Conservation (phyloP, 164 flowering plant species). For the Protea cynaroides region DNA sequence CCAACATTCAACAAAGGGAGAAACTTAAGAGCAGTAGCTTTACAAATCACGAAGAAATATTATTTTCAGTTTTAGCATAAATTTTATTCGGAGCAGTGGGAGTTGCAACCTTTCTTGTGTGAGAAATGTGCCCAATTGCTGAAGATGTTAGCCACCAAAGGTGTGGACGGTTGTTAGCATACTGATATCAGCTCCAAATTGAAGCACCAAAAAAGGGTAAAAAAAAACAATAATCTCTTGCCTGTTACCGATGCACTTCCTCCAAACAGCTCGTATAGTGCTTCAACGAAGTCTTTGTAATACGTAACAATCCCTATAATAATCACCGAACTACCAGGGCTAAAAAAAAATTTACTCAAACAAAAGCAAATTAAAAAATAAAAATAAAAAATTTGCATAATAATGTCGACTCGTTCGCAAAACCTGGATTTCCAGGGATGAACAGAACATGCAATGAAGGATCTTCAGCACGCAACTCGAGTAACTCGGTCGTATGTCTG, state of each 20-base stretch:
- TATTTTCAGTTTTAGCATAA: background rate
- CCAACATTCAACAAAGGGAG: background rate
- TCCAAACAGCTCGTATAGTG: conserved; percentile 50
- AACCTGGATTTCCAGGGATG: conserved; percentile 93
- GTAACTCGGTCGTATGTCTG: conserved; percentile 60
- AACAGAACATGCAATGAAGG: conserved; percentile 58
- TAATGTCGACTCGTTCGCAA: background rate
- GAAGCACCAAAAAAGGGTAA: background rate
- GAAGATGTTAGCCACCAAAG: conserved; percentile 16
- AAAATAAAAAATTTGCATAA: background rate
- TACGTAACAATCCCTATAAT: conserved; percentile 47
- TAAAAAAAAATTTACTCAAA: background rate
- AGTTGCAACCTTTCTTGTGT: conserved; percentile 57
- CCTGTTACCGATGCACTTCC: conserved; percentile 73
- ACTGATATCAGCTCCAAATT: background rate
- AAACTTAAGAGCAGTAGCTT: background rate
- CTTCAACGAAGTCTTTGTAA: conserved; percentile 66
- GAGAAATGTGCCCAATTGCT: conserved; percentile 72
- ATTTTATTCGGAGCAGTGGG: background rate
- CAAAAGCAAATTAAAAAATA: background rate
- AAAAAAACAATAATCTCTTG: conserved; percentile 17
- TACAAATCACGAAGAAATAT: background rate
- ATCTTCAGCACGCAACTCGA: conserved; percentile 58
- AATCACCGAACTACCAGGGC: conserved; percentile 1
- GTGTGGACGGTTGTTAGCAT: conserved; percentile 14